Evolutionary conservation across 352 stramenopile genomes (phyloP), one percentile per base, ranked within the genome.

Genomic region (Phytopythium mirpurense): DNA sequence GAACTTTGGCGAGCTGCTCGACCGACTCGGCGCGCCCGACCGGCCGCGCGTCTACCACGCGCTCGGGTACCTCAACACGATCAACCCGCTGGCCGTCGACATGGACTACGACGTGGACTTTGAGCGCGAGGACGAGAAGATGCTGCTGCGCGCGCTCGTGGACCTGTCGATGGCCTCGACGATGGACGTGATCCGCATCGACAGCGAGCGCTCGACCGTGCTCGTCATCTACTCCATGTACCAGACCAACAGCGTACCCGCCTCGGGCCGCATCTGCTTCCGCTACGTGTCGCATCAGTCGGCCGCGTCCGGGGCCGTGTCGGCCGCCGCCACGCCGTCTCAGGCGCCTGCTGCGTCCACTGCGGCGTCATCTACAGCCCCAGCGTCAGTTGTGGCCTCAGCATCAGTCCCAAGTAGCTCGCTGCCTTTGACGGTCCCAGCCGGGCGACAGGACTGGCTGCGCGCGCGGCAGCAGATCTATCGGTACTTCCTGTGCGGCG

Each of bases 191-290:
- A 86, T 88, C 46, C 77, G 77, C 43, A 86, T 88, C 40, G 77
- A 88, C 54, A 80, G 67, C 62, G 68, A 80, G 32, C 65, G 70
- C 9, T 88, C 77, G 2, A 77, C 69, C 15, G 64, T 88, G 36
- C 62, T 84, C 14, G 74, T 88, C 37, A 86, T 88, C 38, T 88
- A 88, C 59, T 88, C 77, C 36, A 86, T 88, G 77, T 86, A 88
- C 66, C 77, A 88, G 50, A 83, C 70, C 35, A 88, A 88, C 56
- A 70, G 69, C 15, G 68, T 88, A 24, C 77, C 77, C 11, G 21
- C 63, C 1, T 58, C 55, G 3, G 77, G 77, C 15, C 65, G 67
- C 15, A 86, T 88, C 32, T 83, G 63, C 55, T 88, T 88, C 44
- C 72, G 77, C 31, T 88, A 88, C 53, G 58, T 86, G 12, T 76